Base-by-base conservation (phyloP, 306 rosid species). In the Castanea crenata region DNA sequence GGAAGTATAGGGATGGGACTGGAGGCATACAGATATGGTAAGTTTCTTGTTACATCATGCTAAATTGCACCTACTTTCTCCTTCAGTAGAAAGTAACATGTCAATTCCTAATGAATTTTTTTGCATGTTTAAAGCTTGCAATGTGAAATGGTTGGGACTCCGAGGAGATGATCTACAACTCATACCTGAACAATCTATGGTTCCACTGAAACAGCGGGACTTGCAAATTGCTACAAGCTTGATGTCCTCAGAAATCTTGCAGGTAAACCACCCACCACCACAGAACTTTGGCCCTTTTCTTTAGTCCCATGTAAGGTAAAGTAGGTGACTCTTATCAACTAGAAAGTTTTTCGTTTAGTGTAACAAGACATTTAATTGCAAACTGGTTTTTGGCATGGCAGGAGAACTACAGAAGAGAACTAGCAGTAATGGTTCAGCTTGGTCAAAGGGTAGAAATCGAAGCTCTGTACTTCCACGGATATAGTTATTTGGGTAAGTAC, bases 1-100 rank as follows among this genome's bases (percentile, higher is more conserved):
- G 99, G 99, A 76, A 91, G 99, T 64, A 74, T 93, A 69, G 91
- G 93, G 81, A 93, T 91, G 97, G 98, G 97, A 84, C 86, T 95
- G 73, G 98, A 95, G 82, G 97, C 97, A 41, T 93, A 93, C 69
- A 87, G 90, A 90, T 90, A 93, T 11, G 99, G 98, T 93, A 87
- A 57, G 27, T 74, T 85, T 71, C 16, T 76, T 29, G 25, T 64
- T 51, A 34, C 63, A 31, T 20, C 56, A 55, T 68, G 71, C 57
- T 54, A 6, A 44, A 52, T 51, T 23, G 41, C 51, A 32, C 20
- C 21, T 55, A 21, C 74, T 74, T 79, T n/a, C 44, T 55, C 14
- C 63, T 61, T n/a, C 11, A 61, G 29, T 80, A 59, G 59, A 76
- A 71, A 58, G 71, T 67, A 73, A 76, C 34, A 29, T 9, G 57